Conservation (phyloP, 306 rosid genomes). For the Trifolium subterraneum region DNA sequence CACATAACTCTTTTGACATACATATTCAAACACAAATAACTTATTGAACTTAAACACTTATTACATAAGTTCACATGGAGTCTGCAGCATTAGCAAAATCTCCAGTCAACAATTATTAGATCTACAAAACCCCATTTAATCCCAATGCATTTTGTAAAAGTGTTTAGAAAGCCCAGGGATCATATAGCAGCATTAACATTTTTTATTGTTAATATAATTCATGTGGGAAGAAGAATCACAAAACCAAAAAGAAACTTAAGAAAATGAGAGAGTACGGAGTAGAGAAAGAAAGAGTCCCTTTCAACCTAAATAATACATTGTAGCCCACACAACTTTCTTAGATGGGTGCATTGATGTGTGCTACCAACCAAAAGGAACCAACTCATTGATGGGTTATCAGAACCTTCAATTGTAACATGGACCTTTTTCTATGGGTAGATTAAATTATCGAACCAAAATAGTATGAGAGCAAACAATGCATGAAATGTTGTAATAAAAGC, state of each 20-base stretch:
- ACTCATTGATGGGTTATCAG: conserved; percentile 16
- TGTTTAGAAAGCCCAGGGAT: not conserved
- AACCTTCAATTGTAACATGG: conserved; percentile 28
- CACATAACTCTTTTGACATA: not conserved
- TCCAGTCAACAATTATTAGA: conserved; percentile 21
- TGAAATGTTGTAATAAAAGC: not conserved
- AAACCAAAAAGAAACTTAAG: conserved; percentile 11
- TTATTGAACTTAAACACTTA: not conserved
- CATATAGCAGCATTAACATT: not conserved
- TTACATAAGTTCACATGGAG: not conserved
- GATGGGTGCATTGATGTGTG: conserved; percentile 33
- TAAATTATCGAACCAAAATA: conserved; percentile 14
- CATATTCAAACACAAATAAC: not conserved
- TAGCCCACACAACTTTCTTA: conserved; percentile 31
- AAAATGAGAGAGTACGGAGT: not conserved
- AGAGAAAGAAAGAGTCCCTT: not conserved
- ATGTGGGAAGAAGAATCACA: conserved; percentile 2
- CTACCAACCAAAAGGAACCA: conserved; percentile 38
- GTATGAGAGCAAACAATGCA: not conserved
- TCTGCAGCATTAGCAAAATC: no score
- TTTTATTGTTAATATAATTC: conserved; percentile 22
- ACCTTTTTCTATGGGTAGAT: not conserved
- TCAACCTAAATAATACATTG: conserved; percentile 5
- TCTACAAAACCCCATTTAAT: conserved; percentile 16
- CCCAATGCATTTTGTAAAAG: conserved; percentile 21